phyloP scores from a whole-genome alignment of 2,329 filamentous ascomycete species.

The Mycosphaerella sp. region DNA sequence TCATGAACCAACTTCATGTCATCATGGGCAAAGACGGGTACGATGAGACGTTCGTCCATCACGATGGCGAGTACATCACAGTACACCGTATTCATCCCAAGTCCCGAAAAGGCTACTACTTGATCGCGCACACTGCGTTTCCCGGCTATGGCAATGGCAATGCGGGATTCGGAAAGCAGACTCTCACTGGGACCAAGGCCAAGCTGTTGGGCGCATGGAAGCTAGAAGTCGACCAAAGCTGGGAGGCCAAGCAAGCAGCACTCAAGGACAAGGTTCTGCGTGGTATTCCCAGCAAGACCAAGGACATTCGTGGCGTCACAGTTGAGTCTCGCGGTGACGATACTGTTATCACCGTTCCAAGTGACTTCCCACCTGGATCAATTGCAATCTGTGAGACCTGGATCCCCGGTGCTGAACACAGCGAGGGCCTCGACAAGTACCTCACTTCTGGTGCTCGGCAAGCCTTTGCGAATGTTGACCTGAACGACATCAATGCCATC shows the following conservation, averaged over 20 bases:
- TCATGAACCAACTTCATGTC: conserved; percentile 90
- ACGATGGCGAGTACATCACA: conserved; percentile 92
- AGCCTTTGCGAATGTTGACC: conserved; percentile 66
- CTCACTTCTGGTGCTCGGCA: conserved; percentile 73
- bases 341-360: conserved; percentile 71
- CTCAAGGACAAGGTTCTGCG: conserved; percentile 64
- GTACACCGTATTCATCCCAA: conserved; percentile 91
- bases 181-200: conserved; percentile 75
- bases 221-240: conserved; percentile 75
- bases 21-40: conserved; percentile 94
- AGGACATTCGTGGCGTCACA: conserved; percentile 64
- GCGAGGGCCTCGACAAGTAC: conserved; percentile 74
- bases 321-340: conserved; percentile 67
- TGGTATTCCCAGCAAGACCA: conserved; percentile 77
- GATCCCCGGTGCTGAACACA: conserved; percentile 82
- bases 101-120: conserved; percentile 86
- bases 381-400: conserved; percentile 95
- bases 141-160: conserved; percentile 83
- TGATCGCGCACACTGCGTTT: conserved; percentile 94
- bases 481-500: conserved; percentile 84
- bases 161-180: conserved; percentile 69
- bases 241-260: conserved; percentile 59
- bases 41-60: conserved; percentile 92
- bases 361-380: conserved; percentile 84
- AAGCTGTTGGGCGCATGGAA: conserved; percentile 86